Evolutionary conservation across 2,329 filamentous ascomycete species (phyloP).

Genomic region (Microthyrium microscopicum): DNA sequence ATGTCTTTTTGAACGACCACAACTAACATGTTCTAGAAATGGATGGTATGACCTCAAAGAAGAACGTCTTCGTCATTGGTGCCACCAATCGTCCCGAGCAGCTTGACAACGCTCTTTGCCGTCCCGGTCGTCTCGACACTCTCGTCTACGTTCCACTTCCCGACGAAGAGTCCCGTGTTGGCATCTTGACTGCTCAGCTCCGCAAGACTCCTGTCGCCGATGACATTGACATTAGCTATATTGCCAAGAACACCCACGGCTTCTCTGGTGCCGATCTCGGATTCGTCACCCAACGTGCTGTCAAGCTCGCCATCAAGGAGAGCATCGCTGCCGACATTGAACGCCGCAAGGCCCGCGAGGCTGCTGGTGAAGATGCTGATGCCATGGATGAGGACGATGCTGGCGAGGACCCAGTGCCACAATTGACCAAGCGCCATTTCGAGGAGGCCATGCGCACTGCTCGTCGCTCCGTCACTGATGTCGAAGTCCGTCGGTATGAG

Average conservation of each 20-base stretch:
- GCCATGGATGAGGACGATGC: constrained; percentile 62
- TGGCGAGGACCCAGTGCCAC: constrained; percentile 80
- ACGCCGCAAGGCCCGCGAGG: constrained; percentile 76
- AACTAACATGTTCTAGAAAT: constrained; percentile 53
- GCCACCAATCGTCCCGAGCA: constrained; percentile 98
- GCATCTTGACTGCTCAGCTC: constrained; percentile 88
- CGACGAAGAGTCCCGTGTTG: constrained; percentile 73
- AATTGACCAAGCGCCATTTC: constrained; percentile 92
- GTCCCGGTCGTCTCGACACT: constrained; percentile 95
- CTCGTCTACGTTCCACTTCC: constrained; percentile 96
- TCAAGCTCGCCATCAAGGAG: constrained; percentile 99
- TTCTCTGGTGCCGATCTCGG: constrained; percentile 99
- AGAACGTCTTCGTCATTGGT: constrained; percentile 99
- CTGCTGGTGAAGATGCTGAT: constrained; percentile 59
- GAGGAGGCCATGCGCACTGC: constrained; percentile 97
- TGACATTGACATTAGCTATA: constrained; percentile 80
- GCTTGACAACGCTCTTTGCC: constrained; percentile 92
- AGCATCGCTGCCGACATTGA: constrained; percentile 80
- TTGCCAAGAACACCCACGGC: constrained; percentile 91
- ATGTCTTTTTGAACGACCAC: neutral
- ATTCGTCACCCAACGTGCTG: constrained; percentile 95
- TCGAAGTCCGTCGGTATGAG: constrained; percentile 96
- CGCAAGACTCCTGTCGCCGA: constrained; percentile 87
- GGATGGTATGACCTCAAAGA: constrained; percentile 99
- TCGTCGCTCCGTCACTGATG: constrained; percentile 83